Conservation (phyloP, 2,329 filamentous ascomycete genomes). For the Colletotrichum tanaceti region DNA sequence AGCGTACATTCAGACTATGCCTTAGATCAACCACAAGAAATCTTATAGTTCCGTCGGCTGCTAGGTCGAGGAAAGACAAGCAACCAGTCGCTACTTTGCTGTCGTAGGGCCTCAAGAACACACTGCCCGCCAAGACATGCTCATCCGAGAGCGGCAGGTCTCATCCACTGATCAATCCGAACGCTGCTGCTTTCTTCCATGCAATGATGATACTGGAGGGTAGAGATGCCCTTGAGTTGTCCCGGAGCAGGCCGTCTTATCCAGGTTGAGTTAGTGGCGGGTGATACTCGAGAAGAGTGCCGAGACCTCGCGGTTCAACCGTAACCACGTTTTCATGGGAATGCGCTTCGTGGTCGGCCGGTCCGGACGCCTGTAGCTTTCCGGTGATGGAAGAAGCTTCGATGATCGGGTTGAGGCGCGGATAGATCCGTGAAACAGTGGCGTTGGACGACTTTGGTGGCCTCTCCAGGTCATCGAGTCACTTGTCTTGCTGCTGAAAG, state of each 20-base stretch:
- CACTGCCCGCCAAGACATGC: background rate
- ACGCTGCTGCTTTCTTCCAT: background rate
- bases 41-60: background rate
- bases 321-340: background rate
- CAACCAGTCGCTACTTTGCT: background rate
- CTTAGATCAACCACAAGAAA: background rate
- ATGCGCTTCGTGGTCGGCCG: background rate
- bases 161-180: background rate
- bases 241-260: background rate
- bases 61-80: background rate
- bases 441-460: conserved; percentile 5
- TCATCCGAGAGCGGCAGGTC: conserved; percentile 17
- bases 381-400: background rate
- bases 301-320: background rate
- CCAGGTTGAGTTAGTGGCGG: background rate
- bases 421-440: background rate
- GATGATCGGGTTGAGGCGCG: background rate
- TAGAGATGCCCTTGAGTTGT: too few species aligned
- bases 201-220: background rate
- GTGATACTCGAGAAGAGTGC: background rate
- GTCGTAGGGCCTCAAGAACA: background rate
- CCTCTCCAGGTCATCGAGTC: background rate
- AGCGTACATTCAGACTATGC: conserved; percentile 6
- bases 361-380: background rate
- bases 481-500: background rate